A percentile compares a stretch with the other conserved stretches of the same genome.
These are phyloP conservation scores for Neonectria punicea DNA, from an alignment of 2,329 filamentous ascomycete genomes.

Conservation along the genomic window DNA sequence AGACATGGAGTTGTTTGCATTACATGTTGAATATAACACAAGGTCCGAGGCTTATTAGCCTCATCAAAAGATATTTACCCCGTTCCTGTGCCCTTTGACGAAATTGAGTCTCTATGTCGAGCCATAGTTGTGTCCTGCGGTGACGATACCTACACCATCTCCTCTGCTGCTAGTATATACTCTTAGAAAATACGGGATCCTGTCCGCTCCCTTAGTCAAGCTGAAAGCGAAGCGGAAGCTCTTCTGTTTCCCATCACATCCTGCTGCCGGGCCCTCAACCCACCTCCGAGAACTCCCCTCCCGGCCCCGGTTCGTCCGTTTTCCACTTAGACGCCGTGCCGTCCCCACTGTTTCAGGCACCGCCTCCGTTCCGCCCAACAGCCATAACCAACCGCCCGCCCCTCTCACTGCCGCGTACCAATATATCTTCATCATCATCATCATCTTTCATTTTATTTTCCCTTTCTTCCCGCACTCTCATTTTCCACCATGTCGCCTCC, in stretches of 20 bases:
- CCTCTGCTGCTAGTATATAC: neutral
- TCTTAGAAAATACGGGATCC: neutral
- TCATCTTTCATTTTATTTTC: neutral
- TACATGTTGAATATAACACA: conserved; percentile 4
- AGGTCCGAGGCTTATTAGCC: conserved; percentile 1
- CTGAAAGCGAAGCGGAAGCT: neutral
- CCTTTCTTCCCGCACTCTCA: neutral
- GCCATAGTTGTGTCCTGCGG: neutral
- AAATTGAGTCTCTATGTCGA: neutral
- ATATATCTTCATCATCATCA: neutral
- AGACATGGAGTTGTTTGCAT: conserved; percentile 12
- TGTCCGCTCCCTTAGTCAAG: neutral
- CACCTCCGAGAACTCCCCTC: too few relatives aligned
- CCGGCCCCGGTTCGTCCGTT: too few relatives aligned
- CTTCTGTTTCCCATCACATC: too few relatives aligned
- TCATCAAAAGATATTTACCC: neutral
- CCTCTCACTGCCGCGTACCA: too few relatives aligned
- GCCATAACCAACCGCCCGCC: too few relatives aligned
- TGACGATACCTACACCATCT: neutral
- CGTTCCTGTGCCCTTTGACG: neutral
- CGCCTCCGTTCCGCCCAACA: too few relatives aligned
- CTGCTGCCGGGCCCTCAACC: too few relatives aligned
- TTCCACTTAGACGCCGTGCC: too few relatives aligned
- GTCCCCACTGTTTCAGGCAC: too few relatives aligned
- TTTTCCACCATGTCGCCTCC: neutral